phyloP scores from a whole-genome alignment of 768 basidiomycete genomes.

The Gyrodon lividus region DNA sequence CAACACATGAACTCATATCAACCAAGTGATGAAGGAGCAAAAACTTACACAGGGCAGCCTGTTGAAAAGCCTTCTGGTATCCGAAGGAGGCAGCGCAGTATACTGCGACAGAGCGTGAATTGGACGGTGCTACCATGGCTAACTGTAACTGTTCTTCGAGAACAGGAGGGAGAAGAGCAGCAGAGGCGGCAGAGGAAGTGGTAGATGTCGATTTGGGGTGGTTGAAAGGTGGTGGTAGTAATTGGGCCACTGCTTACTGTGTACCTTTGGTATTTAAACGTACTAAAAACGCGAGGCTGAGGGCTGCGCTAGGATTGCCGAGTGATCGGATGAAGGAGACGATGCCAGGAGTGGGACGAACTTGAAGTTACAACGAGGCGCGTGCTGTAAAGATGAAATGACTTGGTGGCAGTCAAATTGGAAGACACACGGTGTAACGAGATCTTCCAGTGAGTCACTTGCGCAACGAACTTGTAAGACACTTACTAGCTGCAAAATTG shows the following conservation, averaged over 20 bases:
- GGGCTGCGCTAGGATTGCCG: conserved; percentile 8
- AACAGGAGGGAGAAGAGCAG: background rate
- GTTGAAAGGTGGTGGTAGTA: conserved; percentile 4
- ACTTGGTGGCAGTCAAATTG: background rate
- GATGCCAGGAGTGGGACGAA: background rate
- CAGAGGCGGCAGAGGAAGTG: background rate
- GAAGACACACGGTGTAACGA: background rate
- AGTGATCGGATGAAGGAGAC: conserved; percentile 10
- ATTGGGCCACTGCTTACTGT: conserved; percentile 11
- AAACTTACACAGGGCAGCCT: conserved; percentile 69
- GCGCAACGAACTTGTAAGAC: background rate
- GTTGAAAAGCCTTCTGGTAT: conserved; percentile 53
- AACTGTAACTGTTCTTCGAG: conserved; percentile 12
- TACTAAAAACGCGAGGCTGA: conserved; percentile 12
- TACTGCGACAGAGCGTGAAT: conserved; percentile 59
- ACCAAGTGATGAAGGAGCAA: background rate
- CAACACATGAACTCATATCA: background rate
- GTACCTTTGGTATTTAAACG: conserved; percentile 25
- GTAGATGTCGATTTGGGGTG: conserved; percentile 1
- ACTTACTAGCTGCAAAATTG: background rate
- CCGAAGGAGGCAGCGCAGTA: conserved; percentile 83
- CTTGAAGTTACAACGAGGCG: conserved; percentile 24
- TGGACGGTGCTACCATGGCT: conserved; percentile 31
- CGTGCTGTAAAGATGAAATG: background rate
- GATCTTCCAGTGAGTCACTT: background rate